These are phyloP conservation scores for Ascochyta fabae DNA, from an alignment of 2,329 filamentous ascomycete genomes.

Conservation along the genomic window DNA sequence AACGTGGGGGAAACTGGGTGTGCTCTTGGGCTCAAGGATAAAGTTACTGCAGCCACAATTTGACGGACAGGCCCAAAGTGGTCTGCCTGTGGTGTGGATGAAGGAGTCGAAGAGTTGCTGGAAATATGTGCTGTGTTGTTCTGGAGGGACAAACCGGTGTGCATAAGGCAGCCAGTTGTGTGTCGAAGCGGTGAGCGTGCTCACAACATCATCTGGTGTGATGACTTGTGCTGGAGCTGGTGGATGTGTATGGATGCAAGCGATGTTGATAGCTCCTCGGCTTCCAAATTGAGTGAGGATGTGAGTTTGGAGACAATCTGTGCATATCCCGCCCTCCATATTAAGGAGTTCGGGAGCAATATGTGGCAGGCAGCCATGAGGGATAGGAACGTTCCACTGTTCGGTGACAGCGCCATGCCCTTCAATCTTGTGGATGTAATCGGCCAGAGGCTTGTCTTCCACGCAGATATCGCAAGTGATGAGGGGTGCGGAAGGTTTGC, in stretches of 20 bases:
- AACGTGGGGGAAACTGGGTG: neutral
- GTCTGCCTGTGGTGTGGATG: neutral
- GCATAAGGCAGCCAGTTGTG: neutral
- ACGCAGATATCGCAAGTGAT: neutral
- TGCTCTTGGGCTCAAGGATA: neutral
- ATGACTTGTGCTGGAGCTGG: neutral
- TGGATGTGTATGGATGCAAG: neutral
- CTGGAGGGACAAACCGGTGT: neutral
- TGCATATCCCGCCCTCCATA: neutral
- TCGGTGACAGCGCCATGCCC: neutral
- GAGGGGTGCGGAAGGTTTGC: neutral
- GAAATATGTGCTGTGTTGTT: neutral
- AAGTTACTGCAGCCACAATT: neutral
- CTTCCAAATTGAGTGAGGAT: neutral
- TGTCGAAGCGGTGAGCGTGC: neutral
- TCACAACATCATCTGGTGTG: neutral
- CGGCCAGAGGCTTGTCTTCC: neutral
- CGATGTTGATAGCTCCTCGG: slow-evolving; percentile 3
- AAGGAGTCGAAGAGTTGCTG: neutral
- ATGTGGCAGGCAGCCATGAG: slow-evolving; percentile 4
- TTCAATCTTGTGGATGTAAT: neutral
- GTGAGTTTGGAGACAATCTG: slow-evolving; percentile 1
- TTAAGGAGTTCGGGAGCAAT: neutral
- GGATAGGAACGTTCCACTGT: neutral
- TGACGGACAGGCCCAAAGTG: neutral